Evolutionary conservation across 2,329 filamentous ascomycete species (phyloP).

Genomic region (Onygena corvina): DNA sequence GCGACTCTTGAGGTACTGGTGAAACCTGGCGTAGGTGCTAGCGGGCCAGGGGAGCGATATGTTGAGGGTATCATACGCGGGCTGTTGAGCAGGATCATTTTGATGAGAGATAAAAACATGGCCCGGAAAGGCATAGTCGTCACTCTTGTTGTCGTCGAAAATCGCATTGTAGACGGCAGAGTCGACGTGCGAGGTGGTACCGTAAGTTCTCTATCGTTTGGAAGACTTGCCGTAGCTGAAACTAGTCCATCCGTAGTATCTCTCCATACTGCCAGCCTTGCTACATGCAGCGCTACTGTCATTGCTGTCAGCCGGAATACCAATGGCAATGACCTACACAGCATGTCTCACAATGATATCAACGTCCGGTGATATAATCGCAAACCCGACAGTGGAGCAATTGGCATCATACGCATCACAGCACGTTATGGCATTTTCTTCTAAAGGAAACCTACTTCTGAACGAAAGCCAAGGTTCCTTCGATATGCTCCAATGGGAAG

Average conservation of each 20-base stretch:
- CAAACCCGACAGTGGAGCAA: constrained; percentile 52
- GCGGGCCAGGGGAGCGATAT: constrained; percentile 72
- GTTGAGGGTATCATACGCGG: constrained; percentile 49
- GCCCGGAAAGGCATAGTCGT: constrained; percentile 33
- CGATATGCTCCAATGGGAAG: constrained; percentile 61
- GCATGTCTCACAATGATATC: constrained; percentile 53
- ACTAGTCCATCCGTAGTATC: constrained; percentile 43
- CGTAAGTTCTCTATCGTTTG: constrained; percentile 21
- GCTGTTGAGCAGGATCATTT: constrained; percentile 29
- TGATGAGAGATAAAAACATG: constrained; percentile 33
- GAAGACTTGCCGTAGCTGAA: background rate
- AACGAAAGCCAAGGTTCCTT: constrained; percentile 75
- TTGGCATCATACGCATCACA: constrained; percentile 54
- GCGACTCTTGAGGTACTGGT: constrained; percentile 82
- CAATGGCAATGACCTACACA: constrained; percentile 60
- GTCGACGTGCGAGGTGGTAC: constrained; percentile 28
- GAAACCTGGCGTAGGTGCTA: constrained; percentile 71
- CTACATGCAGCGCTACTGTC: constrained; percentile 68
- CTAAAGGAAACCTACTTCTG: constrained; percentile 58
- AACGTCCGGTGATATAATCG: constrained; percentile 33
- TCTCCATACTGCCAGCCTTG: constrained; percentile 67
- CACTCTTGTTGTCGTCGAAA: constrained; percentile 32
- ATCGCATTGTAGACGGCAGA: constrained; percentile 22
- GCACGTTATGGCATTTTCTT: constrained; percentile 77
- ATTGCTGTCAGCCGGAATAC: constrained; percentile 69